These are phyloP conservation scores for Torrubiellomyces zombiae DNA, from an alignment of 2,329 filamentous ascomycete species.

Conservation along the genomic window DNA sequence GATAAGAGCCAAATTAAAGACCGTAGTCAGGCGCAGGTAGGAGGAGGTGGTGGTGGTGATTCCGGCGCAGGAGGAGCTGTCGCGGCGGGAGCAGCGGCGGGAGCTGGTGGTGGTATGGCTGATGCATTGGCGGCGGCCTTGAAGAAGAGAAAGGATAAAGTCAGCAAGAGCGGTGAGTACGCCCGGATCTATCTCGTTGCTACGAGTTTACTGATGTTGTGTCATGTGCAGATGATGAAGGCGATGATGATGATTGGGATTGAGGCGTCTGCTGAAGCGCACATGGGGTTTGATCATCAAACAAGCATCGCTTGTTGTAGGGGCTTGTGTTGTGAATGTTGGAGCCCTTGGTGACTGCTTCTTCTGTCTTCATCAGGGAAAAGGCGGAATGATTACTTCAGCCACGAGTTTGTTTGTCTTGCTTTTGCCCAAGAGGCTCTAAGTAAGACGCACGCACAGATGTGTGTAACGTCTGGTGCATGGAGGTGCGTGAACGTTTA, in stretches of 20 bases:
- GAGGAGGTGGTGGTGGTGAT: conserved; percentile 26
- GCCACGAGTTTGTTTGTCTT: too few relatives aligned
- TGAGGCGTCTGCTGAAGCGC: too few relatives aligned
- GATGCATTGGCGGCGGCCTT: conserved; percentile 66
- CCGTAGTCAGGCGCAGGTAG: conserved; percentile 48
- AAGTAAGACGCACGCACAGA: too few relatives aligned
- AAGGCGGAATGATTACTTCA: too few relatives aligned
- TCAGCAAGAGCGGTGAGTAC: conserved; percentile 80
- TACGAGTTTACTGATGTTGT: conserved; percentile 4
- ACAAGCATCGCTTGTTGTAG: background rate
- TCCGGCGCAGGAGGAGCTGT: conserved; percentile 35
- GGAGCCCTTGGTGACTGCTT: too few relatives aligned
- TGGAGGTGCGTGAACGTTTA: too few relatives aligned
- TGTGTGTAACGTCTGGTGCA: too few relatives aligned
- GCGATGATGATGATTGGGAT: conserved; percentile 58
- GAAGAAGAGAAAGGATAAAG: conserved; percentile 79
- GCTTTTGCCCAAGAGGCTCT: too few relatives aligned
- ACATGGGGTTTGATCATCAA: background rate
- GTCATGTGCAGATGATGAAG: conserved; percentile 61
- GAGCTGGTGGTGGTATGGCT: conserved; percentile 52
- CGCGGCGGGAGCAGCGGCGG: conserved; percentile 31
- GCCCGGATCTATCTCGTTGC: conserved; percentile 1
- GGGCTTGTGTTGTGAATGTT: too few relatives aligned
- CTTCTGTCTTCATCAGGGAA: too few relatives aligned
- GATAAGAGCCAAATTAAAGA: conserved; percentile 53